Percentiles rank a stretch among this genome's conserved stretches.
Conservation (phyloP, 164 flowering plant species). For the Liquidambar formosana region DNA sequence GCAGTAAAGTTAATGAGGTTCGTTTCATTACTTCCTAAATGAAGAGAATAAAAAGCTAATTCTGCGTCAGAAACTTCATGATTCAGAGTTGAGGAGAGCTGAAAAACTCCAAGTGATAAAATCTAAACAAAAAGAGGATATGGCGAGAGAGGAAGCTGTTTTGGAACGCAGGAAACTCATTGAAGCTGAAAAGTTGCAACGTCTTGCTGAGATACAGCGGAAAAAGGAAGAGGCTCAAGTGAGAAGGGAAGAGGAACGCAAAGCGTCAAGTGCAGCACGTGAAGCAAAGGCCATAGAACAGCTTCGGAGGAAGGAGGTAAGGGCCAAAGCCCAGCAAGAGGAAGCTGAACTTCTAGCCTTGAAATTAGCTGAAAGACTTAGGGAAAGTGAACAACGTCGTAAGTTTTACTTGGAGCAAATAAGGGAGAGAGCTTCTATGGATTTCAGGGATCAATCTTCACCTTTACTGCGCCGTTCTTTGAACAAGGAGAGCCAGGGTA, state of each 20-base stretch:
- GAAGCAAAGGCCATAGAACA: conserved; percentile 91
- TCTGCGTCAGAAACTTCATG: conserved; percentile 84
- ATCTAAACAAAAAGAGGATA: conserved; percentile 86
- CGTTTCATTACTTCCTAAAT: conserved; percentile 93
- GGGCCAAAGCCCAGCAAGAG: conserved; percentile 95
- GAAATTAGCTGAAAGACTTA: conserved; percentile 86
- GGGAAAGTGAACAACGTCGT: conserved; percentile 94
- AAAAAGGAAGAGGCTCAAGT: conserved; percentile 93
- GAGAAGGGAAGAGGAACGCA: conserved; percentile 95
- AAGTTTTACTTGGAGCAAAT: conserved; percentile 91
- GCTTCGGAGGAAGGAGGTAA: conserved; percentile 72
- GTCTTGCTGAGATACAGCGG: conserved; percentile 89
- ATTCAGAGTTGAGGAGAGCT: conserved; percentile 92
- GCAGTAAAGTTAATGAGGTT: conserved; percentile 95
- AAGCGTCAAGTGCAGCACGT: conserved; percentile 93
- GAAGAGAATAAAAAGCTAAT: conserved; percentile 90
- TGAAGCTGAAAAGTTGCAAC: conserved; percentile 92
- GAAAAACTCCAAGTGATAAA: conserved; percentile 83
- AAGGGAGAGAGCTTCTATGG: conserved; percentile 93
- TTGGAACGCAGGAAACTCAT: conserved; percentile 81
- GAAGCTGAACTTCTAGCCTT: conserved; percentile 96
- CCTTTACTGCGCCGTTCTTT: conserved; percentile 69
- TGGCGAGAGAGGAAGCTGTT: conserved; percentile 97
- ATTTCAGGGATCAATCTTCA: conserved; percentile 92
- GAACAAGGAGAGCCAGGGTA: conserved; percentile 63